Percentiles rank a stretch among this genome's conserved stretches.
Evolutionary conservation across 2,329 filamentous ascomycete genomes (phyloP).

Genomic region (Didymella sp.): DNA sequence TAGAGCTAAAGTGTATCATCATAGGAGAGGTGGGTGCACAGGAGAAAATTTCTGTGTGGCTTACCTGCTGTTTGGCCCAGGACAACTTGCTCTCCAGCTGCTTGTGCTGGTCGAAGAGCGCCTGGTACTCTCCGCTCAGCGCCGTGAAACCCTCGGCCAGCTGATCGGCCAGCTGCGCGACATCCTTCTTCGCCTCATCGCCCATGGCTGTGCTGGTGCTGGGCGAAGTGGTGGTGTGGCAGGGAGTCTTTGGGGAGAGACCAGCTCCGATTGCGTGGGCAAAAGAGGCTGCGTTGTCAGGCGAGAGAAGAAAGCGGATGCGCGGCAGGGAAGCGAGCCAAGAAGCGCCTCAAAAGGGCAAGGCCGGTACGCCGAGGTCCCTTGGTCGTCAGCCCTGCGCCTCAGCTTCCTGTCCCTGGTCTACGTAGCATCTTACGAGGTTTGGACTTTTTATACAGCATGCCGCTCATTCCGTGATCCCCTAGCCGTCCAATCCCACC

Average conservation of each 20-base stretch:
- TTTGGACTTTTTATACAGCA: conserved; percentile 35
- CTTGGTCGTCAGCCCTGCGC: conserved; percentile 35
- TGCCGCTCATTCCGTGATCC: conserved; percentile 36
- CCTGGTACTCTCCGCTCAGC: conserved; percentile 56
- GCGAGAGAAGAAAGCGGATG: conserved; percentile 22
- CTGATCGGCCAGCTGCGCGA: conserved; percentile 49
- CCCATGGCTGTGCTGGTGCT: conserved; percentile 34
- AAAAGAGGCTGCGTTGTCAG: conserved; percentile 25
- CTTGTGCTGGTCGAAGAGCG: conserved; percentile 53
- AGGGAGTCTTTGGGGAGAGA: conserved; percentile 14
- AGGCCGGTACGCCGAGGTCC: conserved; percentile 16
- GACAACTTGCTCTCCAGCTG: conserved; percentile 57
- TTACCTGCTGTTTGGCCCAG: conserved; percentile 59
- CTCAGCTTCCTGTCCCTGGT: conserved; percentile 38
- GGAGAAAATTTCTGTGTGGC: conserved; percentile 22
- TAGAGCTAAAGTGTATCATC: conserved; percentile 60
- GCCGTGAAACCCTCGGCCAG: conserved; percentile 57
- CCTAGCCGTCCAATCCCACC: conserved; percentile 7
- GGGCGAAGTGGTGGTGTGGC: conserved; percentile 14
- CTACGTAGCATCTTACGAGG: conserved; percentile 39
- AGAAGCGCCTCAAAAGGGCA: conserved; percentile 7
- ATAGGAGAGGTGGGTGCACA: conserved; percentile 33
- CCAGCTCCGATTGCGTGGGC: conserved; percentile 23
- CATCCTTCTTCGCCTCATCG: conserved; percentile 32
- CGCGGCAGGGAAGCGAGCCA: conserved; percentile 21